A percentile compares a stretch with the other conserved stretches of the same genome.
These are phyloP conservation scores for Borovskyia barvae DNA, from an alignment of 208 protist species.

Conservation along the genomic window DNA sequence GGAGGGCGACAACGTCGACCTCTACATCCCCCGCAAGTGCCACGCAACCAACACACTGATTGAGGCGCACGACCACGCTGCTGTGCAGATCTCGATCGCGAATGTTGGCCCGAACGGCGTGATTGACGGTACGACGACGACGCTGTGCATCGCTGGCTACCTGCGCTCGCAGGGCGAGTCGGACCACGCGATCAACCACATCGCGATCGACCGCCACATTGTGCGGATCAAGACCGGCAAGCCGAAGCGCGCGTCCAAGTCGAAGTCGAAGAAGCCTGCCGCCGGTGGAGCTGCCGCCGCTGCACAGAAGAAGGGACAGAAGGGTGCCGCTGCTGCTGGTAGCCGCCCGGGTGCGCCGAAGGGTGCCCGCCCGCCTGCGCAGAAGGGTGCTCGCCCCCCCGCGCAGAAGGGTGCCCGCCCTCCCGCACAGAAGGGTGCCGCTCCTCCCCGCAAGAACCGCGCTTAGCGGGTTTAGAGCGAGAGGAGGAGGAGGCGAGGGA, in stretches of 20 bases:
- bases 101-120: slow-evolving; percentile 91
- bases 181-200: slow-evolving; percentile 95
- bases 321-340: slow-evolving; percentile 2
- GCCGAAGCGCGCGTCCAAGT: slow-evolving; percentile 63
- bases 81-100: slow-evolving; percentile 96
- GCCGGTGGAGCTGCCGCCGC: slow-evolving; percentile 31
- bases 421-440: slow-evolving; percentile 23
- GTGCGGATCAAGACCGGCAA: slow-evolving; percentile 86
- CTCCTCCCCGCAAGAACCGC: slow-evolving; percentile 7
- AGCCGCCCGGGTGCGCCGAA: slow-evolving; percentile 16
- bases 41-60: slow-evolving; percentile 96
- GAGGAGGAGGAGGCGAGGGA: no score
- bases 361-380: slow-evolving; percentile 8
- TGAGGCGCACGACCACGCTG: slow-evolving; percentile 93
- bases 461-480: not conserved
- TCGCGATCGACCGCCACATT: slow-evolving; percentile 81
- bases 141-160: slow-evolving; percentile 95
- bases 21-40: slow-evolving; percentile 97
- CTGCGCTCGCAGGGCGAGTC: slow-evolving; percentile 91
- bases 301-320: slow-evolving; percentile 12
- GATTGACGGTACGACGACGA: slow-evolving; percentile 91
- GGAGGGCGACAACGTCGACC: slow-evolving; percentile 91
- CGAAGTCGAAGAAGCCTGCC: slow-evolving; percentile 31
- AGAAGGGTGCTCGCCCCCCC: slow-evolving; percentile 10
- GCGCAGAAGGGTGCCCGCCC: slow-evolving; percentile 24